Percentiles rank a stretch among this genome's conserved stretches.
Evolutionary conservation across 2,329 filamentous ascomycete species (phyloP).

Genomic region (Stenocarpella maydis): DNA sequence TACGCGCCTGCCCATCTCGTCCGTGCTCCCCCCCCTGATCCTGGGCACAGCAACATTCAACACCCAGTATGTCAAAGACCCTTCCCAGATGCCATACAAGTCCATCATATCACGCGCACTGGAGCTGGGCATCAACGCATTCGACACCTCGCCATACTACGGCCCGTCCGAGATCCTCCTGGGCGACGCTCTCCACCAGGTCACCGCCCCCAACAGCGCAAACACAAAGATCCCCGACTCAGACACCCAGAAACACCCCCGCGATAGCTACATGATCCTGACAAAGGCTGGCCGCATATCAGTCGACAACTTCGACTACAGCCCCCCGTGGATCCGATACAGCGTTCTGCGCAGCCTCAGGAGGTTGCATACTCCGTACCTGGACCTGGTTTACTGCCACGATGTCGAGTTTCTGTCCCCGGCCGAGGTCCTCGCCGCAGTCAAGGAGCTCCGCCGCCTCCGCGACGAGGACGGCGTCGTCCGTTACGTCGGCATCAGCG

Average conservation of each 20-base stretch:
- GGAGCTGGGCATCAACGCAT: constrained; percentile 74
- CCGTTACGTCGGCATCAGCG: constrained; percentile 89
- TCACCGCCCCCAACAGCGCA: constrained; percentile 45
- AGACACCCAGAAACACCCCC: constrained; percentile 52
- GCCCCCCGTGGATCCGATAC: constrained; percentile 68
- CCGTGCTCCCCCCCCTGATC: constrained; percentile 79
- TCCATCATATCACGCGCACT: constrained; percentile 77
- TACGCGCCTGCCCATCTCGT: constrained; percentile 63
- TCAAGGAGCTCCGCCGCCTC: constrained; percentile 78
- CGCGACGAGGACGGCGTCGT: constrained; percentile 74
- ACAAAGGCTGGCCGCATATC: constrained; percentile 80
- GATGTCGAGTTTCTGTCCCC: constrained; percentile 81
- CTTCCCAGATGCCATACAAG: constrained; percentile 71
- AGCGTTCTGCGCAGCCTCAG: constrained; percentile 72
- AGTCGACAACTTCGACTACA: constrained; percentile 75
- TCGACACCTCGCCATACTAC: constrained; percentile 92
- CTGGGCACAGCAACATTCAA: constrained; percentile 92
- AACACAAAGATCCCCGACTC: constrained; percentile 39
- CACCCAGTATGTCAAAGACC: constrained; percentile 79
- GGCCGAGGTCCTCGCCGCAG: constrained; percentile 69
- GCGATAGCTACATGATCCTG: constrained; percentile 70
- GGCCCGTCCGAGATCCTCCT: constrained; percentile 84
- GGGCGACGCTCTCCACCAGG: constrained; percentile 67
- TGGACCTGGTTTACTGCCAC: constrained; percentile 84
- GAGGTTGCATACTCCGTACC: constrained; percentile 69